Evolutionary conservation across 116 monocot genomes (phyloP).

Genomic region (Trichopus zeylanicus): DNA sequence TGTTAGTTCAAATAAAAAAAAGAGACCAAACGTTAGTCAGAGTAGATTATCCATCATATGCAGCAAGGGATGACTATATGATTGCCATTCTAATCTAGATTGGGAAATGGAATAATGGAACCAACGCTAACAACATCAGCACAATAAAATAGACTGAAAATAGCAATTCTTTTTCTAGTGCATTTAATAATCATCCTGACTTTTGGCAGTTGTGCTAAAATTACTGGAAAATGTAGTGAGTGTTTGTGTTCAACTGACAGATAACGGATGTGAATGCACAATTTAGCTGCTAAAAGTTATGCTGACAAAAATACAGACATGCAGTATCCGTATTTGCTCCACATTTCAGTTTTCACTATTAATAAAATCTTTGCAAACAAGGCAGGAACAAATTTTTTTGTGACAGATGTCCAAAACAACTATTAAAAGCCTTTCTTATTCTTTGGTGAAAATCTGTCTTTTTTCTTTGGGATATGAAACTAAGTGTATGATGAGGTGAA

Average conservation of each 20-base stretch:
- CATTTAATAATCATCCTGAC: too few species aligned
- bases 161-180: too few species aligned
- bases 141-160: too few species aligned
- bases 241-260: too few species aligned
- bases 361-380: too few species aligned
- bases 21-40: background rate
- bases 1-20: too few species aligned
- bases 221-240: too few species aligned
- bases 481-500: background rate
- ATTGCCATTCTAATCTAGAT: background rate
- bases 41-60: background rate
- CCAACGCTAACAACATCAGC: background rate
- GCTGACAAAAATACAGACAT: background rate
- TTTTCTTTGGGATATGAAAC: background rate
- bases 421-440: background rate
- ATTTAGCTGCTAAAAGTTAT: background rate
- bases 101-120: background rate
- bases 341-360: background rate
- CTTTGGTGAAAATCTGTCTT: background rate
- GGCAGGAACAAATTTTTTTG: background rate
- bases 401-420: background rate
- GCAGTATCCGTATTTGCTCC: background rate
- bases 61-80: background rate
- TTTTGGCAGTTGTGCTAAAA: too few species aligned
- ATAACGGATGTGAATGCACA: too few species aligned